phyloP scores from a whole-genome alignment of 2,329 filamentous ascomycete genomes.

The Pseudogymnoascus sp. region DNA sequence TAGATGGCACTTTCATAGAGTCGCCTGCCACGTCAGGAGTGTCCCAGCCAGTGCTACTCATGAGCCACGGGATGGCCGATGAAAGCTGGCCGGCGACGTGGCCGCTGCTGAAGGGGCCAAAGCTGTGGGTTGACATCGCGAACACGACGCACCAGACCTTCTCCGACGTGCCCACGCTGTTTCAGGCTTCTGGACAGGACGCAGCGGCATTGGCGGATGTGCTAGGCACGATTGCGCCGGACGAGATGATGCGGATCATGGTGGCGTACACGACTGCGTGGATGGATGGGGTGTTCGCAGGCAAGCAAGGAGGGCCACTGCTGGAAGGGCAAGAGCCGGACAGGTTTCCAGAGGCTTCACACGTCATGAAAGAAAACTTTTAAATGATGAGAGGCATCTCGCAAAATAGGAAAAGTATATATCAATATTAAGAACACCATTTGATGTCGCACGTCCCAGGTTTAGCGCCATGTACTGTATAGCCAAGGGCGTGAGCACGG shows the following conservation, averaged over 20 bases:
- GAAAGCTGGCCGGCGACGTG: neutral
- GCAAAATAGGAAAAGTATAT: neutral
- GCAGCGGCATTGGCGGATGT: neutral
- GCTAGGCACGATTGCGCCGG: neutral
- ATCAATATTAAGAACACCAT: neutral
- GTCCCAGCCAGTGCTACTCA: slow-evolving; percentile 26
- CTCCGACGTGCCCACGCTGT: neutral
- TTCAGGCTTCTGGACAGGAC: neutral
- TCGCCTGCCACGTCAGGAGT: slow-evolving; percentile 31
- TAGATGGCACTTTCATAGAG: slow-evolving; percentile 30
- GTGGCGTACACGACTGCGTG: neutral
- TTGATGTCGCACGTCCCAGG: no score
- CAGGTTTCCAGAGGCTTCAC: neutral
- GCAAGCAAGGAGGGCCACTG: neutral
- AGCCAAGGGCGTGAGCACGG: no score
- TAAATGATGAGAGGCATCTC: neutral
- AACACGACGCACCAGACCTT: neutral
- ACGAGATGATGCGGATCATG: neutral
- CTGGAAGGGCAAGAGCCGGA: neutral
- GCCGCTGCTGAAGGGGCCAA: neutral
- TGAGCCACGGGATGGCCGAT: slow-evolving; percentile 20
- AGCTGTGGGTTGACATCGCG: neutral
- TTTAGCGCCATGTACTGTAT: no score
- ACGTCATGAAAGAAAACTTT: neutral
- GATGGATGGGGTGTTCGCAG: neutral